Evolutionary conservation across 805 yeast genomes (phyloP).

Genomic region (Kazachstania viticola): DNA sequence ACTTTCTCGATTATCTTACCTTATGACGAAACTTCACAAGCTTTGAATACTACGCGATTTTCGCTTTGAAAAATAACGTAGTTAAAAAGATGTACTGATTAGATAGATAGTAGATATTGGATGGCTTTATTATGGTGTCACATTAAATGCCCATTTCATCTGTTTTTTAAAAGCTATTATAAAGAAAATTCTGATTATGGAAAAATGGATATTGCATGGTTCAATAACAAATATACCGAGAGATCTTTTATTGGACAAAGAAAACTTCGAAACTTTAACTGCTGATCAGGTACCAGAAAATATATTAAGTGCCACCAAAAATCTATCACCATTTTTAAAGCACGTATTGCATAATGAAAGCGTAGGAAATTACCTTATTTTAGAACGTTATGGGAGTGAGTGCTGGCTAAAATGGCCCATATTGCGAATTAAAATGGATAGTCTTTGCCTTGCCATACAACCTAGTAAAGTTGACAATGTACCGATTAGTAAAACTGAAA

Average conservation of each 20-base stretch:
- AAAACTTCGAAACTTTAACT: too few species aligned
- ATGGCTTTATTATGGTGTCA: too few species aligned
- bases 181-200: too few species aligned
- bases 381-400: neutral
- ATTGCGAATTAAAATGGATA: neutral
- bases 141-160: too few species aligned
- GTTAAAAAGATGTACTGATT: too few species aligned
- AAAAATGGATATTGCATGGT: slow-evolving; percentile 5
- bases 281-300: neutral
- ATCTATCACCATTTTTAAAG: slow-evolving; percentile 3
- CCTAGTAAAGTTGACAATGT: neutral
- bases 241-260: neutral
- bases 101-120: too few species aligned
- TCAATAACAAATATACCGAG: slow-evolving; percentile 6
- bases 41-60: too few species aligned
- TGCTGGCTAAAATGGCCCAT: neutral
- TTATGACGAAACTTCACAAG: too few species aligned
- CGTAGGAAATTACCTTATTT: neutral
- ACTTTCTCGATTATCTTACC: too few species aligned
- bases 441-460: neutral
- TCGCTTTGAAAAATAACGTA: too few species aligned
- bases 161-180: too few species aligned
- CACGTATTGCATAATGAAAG: neutral
- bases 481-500: too few species aligned
- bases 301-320: neutral